Percentiles rank a stretch among this genome's conserved stretches.
phyloP scores from a whole-genome alignment of 2,329 filamentous ascomycete genomes.

The Aspergillus ibericus region DNA sequence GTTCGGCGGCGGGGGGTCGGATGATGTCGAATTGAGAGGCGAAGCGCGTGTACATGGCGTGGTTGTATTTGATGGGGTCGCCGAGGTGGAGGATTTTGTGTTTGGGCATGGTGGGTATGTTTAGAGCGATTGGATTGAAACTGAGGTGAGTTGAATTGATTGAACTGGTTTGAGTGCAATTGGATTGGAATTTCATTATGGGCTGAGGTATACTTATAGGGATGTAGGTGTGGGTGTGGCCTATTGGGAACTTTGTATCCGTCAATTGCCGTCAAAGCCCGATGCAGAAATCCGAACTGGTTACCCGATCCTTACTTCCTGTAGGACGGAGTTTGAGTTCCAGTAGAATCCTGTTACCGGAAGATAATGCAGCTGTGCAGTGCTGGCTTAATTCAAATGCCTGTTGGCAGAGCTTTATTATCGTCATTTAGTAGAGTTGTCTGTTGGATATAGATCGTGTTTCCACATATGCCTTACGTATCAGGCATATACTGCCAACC shows the following conservation, averaged over 20 bases:
- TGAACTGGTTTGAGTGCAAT: not conserved
- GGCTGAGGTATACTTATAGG: not conserved
- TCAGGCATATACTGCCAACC: too few species aligned
- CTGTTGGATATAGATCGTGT: too few species aligned
- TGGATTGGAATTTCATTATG: not conserved
- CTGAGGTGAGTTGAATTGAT: not conserved
- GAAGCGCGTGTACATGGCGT: conserved; percentile 45
- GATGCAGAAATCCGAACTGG: not conserved
- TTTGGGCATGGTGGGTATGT: conserved; percentile 25
- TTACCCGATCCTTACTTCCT: not conserved
- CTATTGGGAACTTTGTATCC: too few species aligned
- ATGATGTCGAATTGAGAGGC: conserved; percentile 44
- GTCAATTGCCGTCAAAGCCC: conserved; percentile 13
- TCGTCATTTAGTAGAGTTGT: too few species aligned
- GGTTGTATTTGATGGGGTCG: conserved; percentile 51
- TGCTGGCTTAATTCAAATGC: too few species aligned
- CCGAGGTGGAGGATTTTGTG: conserved; percentile 47
- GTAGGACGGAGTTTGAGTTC: too few species aligned
- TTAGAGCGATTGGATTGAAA: not conserved
- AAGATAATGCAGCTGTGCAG: too few species aligned
- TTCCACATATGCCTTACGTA: too few species aligned
- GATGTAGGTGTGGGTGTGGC: too few species aligned
- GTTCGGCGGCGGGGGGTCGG: conserved; percentile 37
- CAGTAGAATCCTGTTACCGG: too few species aligned
- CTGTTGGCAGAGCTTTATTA: too few species aligned